Base-by-base conservation (phyloP, 179 eudicot genomes). In the Silene vulgaris region DNA sequence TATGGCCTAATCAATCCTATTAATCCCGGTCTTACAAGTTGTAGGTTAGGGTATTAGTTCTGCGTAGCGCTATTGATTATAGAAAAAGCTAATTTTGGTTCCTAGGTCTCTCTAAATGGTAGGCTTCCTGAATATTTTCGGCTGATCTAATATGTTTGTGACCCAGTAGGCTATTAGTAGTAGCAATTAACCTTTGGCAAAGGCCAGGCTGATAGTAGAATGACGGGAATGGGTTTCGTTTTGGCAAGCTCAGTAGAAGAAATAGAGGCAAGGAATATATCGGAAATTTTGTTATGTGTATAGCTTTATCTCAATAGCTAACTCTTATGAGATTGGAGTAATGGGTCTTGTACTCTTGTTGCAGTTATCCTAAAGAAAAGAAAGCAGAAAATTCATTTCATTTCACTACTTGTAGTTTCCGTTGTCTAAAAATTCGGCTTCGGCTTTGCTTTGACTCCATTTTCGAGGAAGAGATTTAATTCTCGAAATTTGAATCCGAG, bases 1-100 rank as follows among this genome's bases (percentile, higher is more conserved):
- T 90, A 50, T 92, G 96, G 96, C 91, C 93, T 83, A 83, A 88
- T 75, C 90, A 90, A 26, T 82, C 93, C 17, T 92, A 89, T 78
- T 90, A 81, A 83, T 77, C 74, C 35, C 21, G 23, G 73, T 29
- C 28, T 64, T 23, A 67, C 48, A 66, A 66, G 37, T 17, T 29
- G 59, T n/a, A 71, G 75, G 21, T 66, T 75, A 82, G 80, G 80
- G 76, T 14, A 68, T 35, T 73, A 69, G 32, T 78, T 78, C 45
- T 40, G 78, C 64, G 60, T 56, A 65, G 78, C 50, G 76, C 79
- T 77, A 79, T 83, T 80, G 86, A 71, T 69, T 5, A 74, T 29
- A 73, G 68, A 56, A 74, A 74, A 76, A 83, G 83, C 77, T 83
- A 83, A 76, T 74, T 74, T 79, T 80, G 85, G 56, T 37, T 78